Evolutionary conservation across 2,329 filamentous ascomycete species (phyloP).

Genomic region (Helotiales sp.): DNA sequence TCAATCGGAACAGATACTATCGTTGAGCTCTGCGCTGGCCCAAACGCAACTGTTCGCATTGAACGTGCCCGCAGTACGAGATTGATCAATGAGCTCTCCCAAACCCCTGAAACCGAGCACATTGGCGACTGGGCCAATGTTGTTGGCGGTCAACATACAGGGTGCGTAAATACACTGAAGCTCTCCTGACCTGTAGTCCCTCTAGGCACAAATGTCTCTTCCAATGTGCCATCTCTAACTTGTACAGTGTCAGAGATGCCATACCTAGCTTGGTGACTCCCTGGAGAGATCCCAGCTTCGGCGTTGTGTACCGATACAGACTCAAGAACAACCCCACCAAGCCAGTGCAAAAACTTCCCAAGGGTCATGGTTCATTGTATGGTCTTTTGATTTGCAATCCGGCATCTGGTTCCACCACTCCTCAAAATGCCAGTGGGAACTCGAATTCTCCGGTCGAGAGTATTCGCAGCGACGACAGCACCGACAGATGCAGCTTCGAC

Average conservation of each 20-base stretch:
- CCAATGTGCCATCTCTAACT: too few relatives aligned
- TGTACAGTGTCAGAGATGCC: background rate
- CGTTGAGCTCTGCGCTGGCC: slow-evolving; percentile 15
- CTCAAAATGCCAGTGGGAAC: too few relatives aligned
- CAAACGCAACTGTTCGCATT: slow-evolving; percentile 9
- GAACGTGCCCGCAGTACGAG: background rate
- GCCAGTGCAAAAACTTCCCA: background rate
- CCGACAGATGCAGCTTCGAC: background rate
- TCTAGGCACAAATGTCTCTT: background rate
- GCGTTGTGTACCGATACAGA: slow-evolving; percentile 17
- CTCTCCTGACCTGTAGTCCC: background rate
- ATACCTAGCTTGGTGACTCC: background rate
- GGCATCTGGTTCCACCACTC: background rate
- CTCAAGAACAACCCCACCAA: background rate
- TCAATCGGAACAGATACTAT: slow-evolving; percentile 5
- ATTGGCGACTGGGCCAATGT: slow-evolving; percentile 12
- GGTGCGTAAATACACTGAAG: background rate
- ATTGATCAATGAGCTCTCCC: slow-evolving; percentile 1
- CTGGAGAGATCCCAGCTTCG: slow-evolving; percentile 16
- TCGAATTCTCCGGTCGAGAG: background rate
- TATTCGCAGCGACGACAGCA: background rate
- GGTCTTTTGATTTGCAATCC: background rate
- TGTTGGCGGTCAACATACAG: slow-evolving; percentile 16
- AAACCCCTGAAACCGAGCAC: background rate
- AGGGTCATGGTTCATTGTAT: background rate